phyloP scores from a whole-genome alignment of 2,329 filamentous ascomycete species.

The Penicillium sp. region DNA sequence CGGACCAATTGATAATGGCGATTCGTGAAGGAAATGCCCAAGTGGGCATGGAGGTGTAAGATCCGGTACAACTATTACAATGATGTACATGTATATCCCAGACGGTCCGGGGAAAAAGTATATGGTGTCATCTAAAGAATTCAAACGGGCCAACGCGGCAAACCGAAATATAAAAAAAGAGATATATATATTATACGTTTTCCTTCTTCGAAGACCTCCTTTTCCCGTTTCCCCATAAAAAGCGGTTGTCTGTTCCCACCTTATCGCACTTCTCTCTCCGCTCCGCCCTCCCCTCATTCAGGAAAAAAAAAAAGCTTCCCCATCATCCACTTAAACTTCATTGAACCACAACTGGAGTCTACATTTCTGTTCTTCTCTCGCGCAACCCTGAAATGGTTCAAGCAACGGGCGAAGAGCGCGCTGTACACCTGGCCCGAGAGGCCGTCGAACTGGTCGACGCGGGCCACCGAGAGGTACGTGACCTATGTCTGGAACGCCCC shows the following conservation, averaged over 20 bases:
- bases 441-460: slow-evolving; percentile 49
- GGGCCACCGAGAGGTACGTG: slow-evolving; percentile 47
- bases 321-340: not conserved
- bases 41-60: not conserved
- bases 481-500: not conserved
- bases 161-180: not conserved
- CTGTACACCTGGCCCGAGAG: slow-evolving; percentile 47
- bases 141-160: slow-evolving; percentile 4
- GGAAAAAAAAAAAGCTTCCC: slow-evolving; percentile 15
- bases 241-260: slow-evolving; percentile 5
- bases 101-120: not conserved
- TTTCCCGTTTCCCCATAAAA: slow-evolving; percentile 9
- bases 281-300: slow-evolving; percentile 15
- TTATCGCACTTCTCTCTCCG: slow-evolving; percentile 13
- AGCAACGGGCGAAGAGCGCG: slow-evolving; percentile 47
- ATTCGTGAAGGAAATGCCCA: slow-evolving; percentile 10
- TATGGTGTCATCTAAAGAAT: not conserved
- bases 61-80: not conserved
- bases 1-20: slow-evolving; percentile 24
- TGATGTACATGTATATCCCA: not conserved
- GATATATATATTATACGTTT: not conserved
- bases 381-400: slow-evolving; percentile 43
- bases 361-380: not conserved
- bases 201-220: slow-evolving; percentile 5
- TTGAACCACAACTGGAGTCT: not conserved